Conservation (phyloP, 345 rosid species). For the Streptanthus diversifolius region DNA sequence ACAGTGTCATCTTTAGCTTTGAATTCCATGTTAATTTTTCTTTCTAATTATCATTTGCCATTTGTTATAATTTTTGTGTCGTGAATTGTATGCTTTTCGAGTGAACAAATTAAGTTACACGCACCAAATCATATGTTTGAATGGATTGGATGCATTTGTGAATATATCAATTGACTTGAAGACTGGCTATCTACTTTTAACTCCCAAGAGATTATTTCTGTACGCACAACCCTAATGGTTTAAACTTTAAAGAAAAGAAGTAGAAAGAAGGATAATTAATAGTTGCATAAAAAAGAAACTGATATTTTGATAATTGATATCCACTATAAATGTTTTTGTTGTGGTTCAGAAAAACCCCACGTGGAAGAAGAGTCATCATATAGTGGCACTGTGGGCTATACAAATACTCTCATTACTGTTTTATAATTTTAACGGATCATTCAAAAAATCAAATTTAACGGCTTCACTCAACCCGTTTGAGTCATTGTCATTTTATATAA, state of each 20-base stretch:
- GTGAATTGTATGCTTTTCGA: slow-evolving; percentile 31
- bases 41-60: slow-evolving; percentile 5
- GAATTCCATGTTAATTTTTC: neutral
- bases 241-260: neutral
- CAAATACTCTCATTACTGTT: too few species aligned
- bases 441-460: too few species aligned
- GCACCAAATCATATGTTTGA: slow-evolving; percentile 24
- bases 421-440: neutral
- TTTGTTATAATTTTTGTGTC: slow-evolving; percentile 24
- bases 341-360: neutral
- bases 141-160: slow-evolving; percentile 19
- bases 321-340: neutral
- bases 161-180: slow-evolving; percentile 1
- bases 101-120: slow-evolving; percentile 27
- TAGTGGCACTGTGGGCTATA: neutral
- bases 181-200: neutral
- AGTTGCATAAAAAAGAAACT: neutral
- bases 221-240: neutral
- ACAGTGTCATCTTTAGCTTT: slow-evolving; percentile 12
- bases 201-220: neutral
- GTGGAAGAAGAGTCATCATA: neutral
- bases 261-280: neutral
- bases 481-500: too few species aligned
- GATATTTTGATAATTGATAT: neutral
- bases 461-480: too few species aligned